These are phyloP conservation scores for Psilocybe subaeruginosa DNA, from an alignment of 768 basidiomycete species.

Conservation along the genomic window DNA sequence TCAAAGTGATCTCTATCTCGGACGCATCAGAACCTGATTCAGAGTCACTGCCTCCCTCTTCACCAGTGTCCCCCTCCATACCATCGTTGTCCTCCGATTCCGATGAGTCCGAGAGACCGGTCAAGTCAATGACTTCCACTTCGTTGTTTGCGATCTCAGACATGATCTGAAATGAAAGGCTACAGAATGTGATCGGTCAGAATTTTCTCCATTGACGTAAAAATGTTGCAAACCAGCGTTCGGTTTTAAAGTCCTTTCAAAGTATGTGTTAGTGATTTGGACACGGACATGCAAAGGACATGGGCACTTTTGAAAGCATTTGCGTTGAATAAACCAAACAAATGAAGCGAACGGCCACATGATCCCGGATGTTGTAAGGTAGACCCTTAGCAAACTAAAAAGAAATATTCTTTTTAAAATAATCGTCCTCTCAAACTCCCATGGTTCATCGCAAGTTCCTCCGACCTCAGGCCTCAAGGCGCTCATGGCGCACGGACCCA, in stretches of 20 bases:
- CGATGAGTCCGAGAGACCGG: conserved; percentile 39
- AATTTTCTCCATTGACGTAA: not conserved
- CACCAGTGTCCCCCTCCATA: conserved; percentile 25
- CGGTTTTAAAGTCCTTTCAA: not conserved
- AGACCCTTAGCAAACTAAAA: too few species aligned
- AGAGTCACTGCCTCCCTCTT: conserved; percentile 20
- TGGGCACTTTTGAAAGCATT: too few species aligned
- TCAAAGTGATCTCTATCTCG: conserved; percentile 39
- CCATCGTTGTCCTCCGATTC: conserved; percentile 26
- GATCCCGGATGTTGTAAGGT: too few species aligned
- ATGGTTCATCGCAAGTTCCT: too few species aligned
- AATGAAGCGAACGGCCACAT: too few species aligned
- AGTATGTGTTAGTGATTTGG: not conserved
- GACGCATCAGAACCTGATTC: conserved; percentile 29
- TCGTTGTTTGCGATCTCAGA: conserved; percentile 21
- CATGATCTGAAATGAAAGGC: conserved; percentile 24
- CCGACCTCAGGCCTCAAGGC: too few species aligned
- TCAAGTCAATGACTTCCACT: conserved; percentile 48
- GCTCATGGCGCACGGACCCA: too few species aligned
- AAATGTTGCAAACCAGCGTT: not conserved
- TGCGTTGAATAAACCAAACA: too few species aligned
- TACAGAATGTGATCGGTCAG: not conserved
- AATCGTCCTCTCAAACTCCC: too few species aligned
- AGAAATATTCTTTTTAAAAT: too few species aligned
- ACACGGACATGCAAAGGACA: not conserved